These are phyloP conservation scores for Saccharum spontaneum DNA, from an alignment of 176 grass and related monocot genomes.

Conservation along the genomic window DNA sequence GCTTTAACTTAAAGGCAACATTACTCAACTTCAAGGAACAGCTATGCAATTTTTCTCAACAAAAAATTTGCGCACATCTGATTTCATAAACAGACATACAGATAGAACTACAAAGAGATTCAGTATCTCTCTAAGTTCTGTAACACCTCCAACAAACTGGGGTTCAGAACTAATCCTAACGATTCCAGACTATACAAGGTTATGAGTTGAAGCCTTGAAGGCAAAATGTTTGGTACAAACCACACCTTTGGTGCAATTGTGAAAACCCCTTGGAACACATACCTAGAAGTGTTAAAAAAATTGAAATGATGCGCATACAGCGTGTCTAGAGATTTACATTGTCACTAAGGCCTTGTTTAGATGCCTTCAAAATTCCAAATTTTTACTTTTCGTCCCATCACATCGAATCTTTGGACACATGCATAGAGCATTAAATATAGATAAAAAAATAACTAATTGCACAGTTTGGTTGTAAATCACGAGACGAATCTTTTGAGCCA, in stretches of 20 bases:
- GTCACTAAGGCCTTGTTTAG: neutral
- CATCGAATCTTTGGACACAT: no score
- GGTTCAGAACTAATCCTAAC: neutral
- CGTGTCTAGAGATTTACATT: neutral
- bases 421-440: no score
- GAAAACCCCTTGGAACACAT: neutral
- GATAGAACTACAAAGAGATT: neutral
- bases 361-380: no score
- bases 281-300: neutral
- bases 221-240: neutral
- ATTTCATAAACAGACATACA: neutral
- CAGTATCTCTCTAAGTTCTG: constrained; percentile 1
- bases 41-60: neutral
- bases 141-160: neutral
- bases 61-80: neutral
- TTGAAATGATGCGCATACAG: neutral
- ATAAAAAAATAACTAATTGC: no score
- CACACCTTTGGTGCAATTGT: neutral
- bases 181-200: neutral
- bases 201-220: neutral
- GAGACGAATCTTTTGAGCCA: no score
- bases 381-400: no score
- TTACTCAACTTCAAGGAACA: neutral
- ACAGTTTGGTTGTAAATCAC: no score
- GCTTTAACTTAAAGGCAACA: neutral